Evolutionary conservation across 2,329 filamentous ascomycete species (phyloP).

Genomic region (Blumeriella jaapii): DNA sequence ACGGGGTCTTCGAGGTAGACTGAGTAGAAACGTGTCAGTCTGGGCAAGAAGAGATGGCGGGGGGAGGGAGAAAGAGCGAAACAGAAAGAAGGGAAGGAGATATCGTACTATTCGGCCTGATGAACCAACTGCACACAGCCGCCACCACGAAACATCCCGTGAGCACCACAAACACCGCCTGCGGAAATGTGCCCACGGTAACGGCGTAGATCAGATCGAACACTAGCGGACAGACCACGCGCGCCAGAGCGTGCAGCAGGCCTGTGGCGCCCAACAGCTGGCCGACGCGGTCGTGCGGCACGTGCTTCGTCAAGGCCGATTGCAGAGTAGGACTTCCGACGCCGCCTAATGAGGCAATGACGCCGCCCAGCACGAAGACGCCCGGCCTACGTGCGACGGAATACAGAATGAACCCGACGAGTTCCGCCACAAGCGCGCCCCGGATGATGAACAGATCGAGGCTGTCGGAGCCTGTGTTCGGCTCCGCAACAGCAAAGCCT

Average conservation of each 20-base stretch:
- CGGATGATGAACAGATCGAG: conserved; percentile 73
- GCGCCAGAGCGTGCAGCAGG: conserved; percentile 68
- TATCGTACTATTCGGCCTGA: conserved; percentile 67
- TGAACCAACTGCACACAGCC: conserved; percentile 55
- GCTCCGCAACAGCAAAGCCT: conserved; percentile 35
- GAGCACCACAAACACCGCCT: conserved; percentile 73
- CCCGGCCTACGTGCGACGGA: conserved; percentile 48
- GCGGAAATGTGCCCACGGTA: conserved; percentile 68
- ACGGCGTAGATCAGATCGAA: conserved; percentile 80
- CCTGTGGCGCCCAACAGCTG: conserved; percentile 83
- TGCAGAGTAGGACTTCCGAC: conserved; percentile 79
- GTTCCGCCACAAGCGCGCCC: conserved; percentile 62
- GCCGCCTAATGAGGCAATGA: conserved; percentile 67
- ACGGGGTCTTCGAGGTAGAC: conserved; percentile 14
- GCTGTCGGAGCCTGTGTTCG: conserved; percentile 51
- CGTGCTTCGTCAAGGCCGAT: conserved; percentile 78
- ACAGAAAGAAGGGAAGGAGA: too few relatives aligned
- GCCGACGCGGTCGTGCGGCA: conserved; percentile 70
- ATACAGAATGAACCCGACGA: conserved; percentile 67
- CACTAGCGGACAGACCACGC: conserved; percentile 66
- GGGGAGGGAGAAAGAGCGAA: not conserved
- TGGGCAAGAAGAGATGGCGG: not conserved
- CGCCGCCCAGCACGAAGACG: conserved; percentile 60
- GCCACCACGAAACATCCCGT: conserved; percentile 53
- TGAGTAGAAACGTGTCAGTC: conserved; percentile 5